A percentile compares a stretch with the other conserved stretches of the same genome.
Evolutionary conservation across 2,329 filamentous ascomycete genomes (phyloP).

Genomic region (Alternaria triticimaculans): DNA sequence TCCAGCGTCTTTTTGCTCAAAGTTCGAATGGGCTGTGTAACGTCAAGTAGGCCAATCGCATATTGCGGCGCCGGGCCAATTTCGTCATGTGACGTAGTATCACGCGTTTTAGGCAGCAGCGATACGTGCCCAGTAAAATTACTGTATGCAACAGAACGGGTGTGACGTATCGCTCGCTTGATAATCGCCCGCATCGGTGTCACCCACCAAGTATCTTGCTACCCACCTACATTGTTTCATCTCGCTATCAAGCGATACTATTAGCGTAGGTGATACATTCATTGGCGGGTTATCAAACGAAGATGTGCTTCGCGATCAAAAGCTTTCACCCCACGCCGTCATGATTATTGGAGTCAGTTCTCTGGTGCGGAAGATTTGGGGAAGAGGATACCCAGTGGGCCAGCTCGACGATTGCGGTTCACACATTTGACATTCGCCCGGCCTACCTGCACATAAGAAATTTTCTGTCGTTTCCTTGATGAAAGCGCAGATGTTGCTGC

Average conservation of each 20-base stretch:
- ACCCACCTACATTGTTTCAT: not conserved
- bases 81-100: not conserved
- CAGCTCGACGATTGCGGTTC: too few species aligned
- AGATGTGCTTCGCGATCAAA: too few species aligned
- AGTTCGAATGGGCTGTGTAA: not conserved
- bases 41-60: not conserved
- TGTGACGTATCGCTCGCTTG: not conserved
- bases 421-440: too few species aligned
- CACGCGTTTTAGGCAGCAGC: not conserved
- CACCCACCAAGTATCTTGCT: not conserved
- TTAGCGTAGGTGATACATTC: too few species aligned
- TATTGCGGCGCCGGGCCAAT: not conserved
- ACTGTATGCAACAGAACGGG: not conserved
- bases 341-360: too few species aligned
- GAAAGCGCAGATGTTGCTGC: too few species aligned
- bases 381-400: too few species aligned
- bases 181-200: not conserved
- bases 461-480: too few species aligned
- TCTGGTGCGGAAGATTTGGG: too few species aligned
- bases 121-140: not conserved
- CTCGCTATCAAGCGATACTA: not conserved
- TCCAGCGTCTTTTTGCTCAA: not conserved
- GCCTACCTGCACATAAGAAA: too few species aligned
- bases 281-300: too few species aligned
- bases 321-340: too few species aligned